Evolutionary conservation across 345 rosid species (phyloP), one percentile per base, ranked within the genome.

Genomic region (Raphanus sativus): DNA sequence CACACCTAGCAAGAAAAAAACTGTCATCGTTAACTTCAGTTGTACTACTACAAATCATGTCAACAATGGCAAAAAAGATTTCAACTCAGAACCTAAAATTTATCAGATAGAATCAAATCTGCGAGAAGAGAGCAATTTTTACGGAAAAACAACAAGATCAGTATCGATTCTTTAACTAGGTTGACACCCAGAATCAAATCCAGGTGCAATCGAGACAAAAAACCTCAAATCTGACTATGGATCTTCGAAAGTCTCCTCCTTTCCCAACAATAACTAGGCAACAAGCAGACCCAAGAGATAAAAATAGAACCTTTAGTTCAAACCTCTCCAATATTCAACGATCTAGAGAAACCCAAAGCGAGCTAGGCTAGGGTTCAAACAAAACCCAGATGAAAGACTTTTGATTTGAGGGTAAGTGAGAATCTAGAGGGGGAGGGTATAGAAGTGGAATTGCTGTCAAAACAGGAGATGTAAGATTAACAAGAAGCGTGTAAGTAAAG

Each of bases 281-380:
- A 78, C 59, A 69, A 82, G 38, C 36, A 67, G 60, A 78, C 62
- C 67, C 78, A 80, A 25, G 32, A 80, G 74, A 84, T 74, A 13
- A 74, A 80, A 78, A 72, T 75, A 72, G 58, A 66, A 76, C 72
- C 76, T 78, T 69, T 75, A 65, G 65, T 70, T 50, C 12, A 82
- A 76, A 24, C 59, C 56, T 13, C 40, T 17, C 28, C 56, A 67
- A 67, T 12, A 1, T 25, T 8, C 38, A 67, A 67, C 8, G 71
- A 80, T 80, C 80, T 29, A 60, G 11, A 69, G 33, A 63, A 74
- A 13, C 21, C n/a, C 6, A 15, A 8, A 34, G 40, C 40, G 2
- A 58, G 64, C 36, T 61, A 81, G 54, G 21, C 75, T 76, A 81
- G 78, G 81, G 78, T 76, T 76, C 75, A 65, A 65, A 70, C 6